phyloP scores from a whole-genome alignment of 2,329 filamentous ascomycete species.

The Calonectria pauciramosa region DNA sequence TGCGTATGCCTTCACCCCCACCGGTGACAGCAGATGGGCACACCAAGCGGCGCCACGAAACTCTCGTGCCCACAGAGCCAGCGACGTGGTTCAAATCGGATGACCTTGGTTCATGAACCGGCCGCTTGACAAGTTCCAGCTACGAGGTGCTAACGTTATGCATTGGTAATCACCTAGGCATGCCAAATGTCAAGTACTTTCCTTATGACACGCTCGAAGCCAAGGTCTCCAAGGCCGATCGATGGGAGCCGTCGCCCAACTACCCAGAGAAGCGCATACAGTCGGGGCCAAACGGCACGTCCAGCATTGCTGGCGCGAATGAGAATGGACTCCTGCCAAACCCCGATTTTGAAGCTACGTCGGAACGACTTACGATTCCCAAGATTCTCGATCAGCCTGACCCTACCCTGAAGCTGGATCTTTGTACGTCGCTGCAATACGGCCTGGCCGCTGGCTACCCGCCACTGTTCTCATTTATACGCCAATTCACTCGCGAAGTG shows the following conservation, averaged over 20 bases:
- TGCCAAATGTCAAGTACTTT: conserved; percentile 86
- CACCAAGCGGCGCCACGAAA: background rate
- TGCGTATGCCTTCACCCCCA: background rate
- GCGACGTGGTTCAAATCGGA: background rate
- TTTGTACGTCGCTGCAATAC: conserved; percentile 88
- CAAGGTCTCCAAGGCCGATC: conserved; percentile 78
- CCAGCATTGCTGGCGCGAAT: conserved; percentile 9
- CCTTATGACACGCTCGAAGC: conserved; percentile 93
- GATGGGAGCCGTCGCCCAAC: conserved; percentile 80
- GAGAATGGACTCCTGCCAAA: conserved; percentile 21
- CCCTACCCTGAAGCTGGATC: conserved; percentile 79
- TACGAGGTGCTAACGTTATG: conserved; percentile 25
- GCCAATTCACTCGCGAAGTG: conserved; percentile 81
- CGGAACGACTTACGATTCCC: conserved; percentile 76
- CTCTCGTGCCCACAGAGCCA: background rate
- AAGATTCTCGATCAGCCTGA: conserved; percentile 73
- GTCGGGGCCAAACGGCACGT: background rate
- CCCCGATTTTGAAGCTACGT: conserved; percentile 55
- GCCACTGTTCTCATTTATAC: conserved; percentile 81
- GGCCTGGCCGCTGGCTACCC: conserved; percentile 86
- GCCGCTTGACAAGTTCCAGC: background rate
- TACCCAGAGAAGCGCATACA: conserved; percentile 45
- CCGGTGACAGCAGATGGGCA: background rate
- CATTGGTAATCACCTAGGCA: conserved; percentile 63
- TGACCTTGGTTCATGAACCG: background rate